Base-by-base conservation (phyloP, 257 asterid species). In the Nicotiana tomentosiformis region DNA sequence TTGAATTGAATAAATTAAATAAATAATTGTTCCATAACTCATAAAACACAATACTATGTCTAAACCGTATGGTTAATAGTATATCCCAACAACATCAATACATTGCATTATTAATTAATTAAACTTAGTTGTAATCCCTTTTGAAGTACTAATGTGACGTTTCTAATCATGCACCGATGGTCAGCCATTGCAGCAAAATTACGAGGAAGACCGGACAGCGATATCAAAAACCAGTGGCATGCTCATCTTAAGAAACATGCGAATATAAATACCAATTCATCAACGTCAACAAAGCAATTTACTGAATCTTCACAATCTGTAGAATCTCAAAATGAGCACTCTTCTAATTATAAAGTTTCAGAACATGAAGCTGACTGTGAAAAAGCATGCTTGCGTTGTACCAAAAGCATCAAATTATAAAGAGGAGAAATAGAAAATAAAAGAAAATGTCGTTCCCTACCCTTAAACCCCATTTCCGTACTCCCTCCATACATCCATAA, bases 201-300 rank as follows among this genome's bases (percentile, higher is more conserved):
- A 57, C 17, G 18, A 14, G 66, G 64, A 39, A 86, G 95, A 84
- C 85, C 91, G 0, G 92, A 91, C 29, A 91, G 87, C 10, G 88
- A 89, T n/a, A 78, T 90, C 30, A 90, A 91, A 82, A 90, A 91
- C 26, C 84, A 88, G 11, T 91, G 89, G 90, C 90, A 90, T 49
- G 85, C 91, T 61, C 88, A 85, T 81, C 85, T 91, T 9, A 79
- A 87, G 85, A 90, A 88, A 76, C 82, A 80, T 5, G 53, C 8
- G 0, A 81, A 23, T 37, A 32, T 67, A 46, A 76, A 77, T 23
- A 26, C n/a, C 5, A 14, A 62, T 30, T 57, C 61, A 23, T 26
- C n/a, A 2, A 43, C 49, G 56, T 43, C 11, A 33, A 78, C 1
- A 3, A 23, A 72, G 12, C 26, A 72, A 66, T 4, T 56, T 43